phyloP scores from a whole-genome alignment of 225 moss, liverwort and hornwort genomes.

The Sphagnum contortum region DNA sequence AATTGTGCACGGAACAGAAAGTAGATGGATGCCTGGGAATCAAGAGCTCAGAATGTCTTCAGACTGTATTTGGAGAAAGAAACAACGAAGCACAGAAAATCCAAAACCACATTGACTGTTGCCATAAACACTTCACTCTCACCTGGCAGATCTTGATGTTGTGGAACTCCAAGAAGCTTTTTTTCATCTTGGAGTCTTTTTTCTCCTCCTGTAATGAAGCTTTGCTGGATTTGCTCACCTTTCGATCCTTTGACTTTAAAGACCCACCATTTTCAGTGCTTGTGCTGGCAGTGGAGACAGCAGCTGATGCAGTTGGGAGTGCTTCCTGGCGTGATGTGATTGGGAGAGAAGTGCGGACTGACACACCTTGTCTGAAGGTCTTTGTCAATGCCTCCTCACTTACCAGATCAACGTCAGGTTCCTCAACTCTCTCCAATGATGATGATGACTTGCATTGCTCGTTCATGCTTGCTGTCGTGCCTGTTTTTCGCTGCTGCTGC shows the following conservation, averaged over 20 bases:
- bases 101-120: too few relatives aligned
- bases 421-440: constrained; percentile 41
- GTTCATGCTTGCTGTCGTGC: constrained; percentile 14
- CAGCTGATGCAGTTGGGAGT: constrained; percentile 29
- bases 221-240: constrained; percentile 42
- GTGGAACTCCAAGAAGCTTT: constrained; percentile 81
- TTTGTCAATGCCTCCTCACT: constrained; percentile 40
- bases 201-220: constrained; percentile 55
- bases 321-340: constrained; percentile 55
- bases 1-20: neutral
- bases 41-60: too few relatives aligned
- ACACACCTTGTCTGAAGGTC: constrained; percentile 42
- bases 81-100: too few relatives aligned
- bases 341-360: constrained; percentile 38
- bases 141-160: constrained; percentile 93
- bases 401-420: constrained; percentile 44
- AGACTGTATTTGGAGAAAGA: too few relatives aligned
- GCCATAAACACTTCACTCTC: too few relatives aligned
- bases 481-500: constrained; percentile 22
- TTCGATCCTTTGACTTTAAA: constrained; percentile 62
- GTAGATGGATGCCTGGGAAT: too few relatives aligned
- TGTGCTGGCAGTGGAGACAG: constrained; percentile 25
- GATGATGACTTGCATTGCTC: constrained; percentile 32
- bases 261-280: constrained; percentile 40
- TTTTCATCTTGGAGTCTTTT: constrained; percentile 61